These are phyloP conservation scores for Solanum chilense DNA, from an alignment of 257 asterid genomes.

Conservation along the genomic window DNA sequence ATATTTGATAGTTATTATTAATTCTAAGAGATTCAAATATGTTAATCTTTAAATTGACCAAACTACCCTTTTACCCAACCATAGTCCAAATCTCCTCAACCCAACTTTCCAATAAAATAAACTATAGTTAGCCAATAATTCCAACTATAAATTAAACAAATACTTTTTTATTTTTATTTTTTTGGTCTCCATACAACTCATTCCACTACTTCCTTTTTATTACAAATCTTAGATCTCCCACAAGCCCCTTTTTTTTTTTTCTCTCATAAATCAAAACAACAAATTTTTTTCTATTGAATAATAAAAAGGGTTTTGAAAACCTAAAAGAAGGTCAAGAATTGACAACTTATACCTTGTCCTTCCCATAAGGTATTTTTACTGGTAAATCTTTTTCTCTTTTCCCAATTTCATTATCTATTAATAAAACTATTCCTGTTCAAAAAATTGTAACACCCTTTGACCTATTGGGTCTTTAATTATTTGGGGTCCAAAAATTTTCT, in stretches of 20 bases:
- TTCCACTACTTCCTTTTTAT: neutral
- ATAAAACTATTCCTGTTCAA: neutral
- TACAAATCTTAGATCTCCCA: neutral
- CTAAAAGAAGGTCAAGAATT: neutral
- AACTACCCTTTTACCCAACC: neutral
- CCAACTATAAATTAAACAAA: neutral
- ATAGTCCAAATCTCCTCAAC: neutral
- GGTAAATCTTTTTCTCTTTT: neutral
- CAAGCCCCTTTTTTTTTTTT: neutral
- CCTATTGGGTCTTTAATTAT: constrained; percentile 14
- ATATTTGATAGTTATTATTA: neutral
- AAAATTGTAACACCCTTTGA: neutral
- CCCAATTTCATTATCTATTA: neutral
- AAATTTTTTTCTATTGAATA: neutral
- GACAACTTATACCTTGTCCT: constrained; percentile 3
- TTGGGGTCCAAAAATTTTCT: constrained; percentile 23
- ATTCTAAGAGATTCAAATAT: neutral
- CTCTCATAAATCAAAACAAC: neutral
- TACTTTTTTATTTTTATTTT: neutral
- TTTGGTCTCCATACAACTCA: neutral
- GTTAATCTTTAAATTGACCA: neutral
- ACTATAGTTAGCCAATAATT: neutral
- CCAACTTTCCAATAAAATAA: neutral
- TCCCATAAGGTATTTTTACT: constrained; percentile 9
- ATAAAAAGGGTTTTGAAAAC: neutral